Evolutionary conservation across 2,329 filamentous ascomycete genomes (phyloP), one percentile per base, ranked within the genome.

Genomic region (Juglanconis sp.): DNA sequence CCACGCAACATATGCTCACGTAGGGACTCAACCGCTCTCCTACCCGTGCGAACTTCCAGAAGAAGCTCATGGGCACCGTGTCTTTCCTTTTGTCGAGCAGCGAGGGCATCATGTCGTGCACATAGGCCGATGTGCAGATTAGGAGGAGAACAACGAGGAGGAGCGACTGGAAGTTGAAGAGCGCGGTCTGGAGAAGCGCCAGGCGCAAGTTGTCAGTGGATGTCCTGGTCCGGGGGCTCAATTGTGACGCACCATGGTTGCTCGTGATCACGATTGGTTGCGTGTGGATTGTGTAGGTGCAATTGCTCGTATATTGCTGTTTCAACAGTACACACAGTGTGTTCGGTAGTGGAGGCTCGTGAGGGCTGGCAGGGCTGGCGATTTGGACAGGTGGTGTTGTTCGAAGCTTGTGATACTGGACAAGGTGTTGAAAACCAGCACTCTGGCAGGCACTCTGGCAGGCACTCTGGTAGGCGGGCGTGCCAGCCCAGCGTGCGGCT

Each of bases 151-250:
- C 87, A 67, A 97, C 94, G 69, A 98, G 86, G 68, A 99, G 86
- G 68, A 98, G 89, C 61, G 92, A 96, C 77, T 97, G 92, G 81
- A 99, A 98, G 79, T 98, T 98, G 87, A 99, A 97, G 71, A 99
- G 89, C 58, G 95, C 95, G 62, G 95, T 90, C 95, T 97, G 70
- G 30, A 56, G 93, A 96, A 70, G 38, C 61, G 38, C 40, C 44
- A 24, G 15, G 49, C 52, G 60, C 57, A 48, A 51, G 53, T 62
- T 59, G 64, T 62, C 47, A 57, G 55, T 34, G 17, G 17, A n/a
- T 31, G 13, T 50, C 35, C n/a, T 31, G 7, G 32, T 5, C 5
- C 24, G 32, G 40, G 30, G 38, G 51, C 4, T 10, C 17, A 38
- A 10, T 31, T 10, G 31, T 38, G 48, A 60, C 61, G 35, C 62